phyloP scores from a whole-genome alignment of 2,329 filamentous ascomycete species.

The Onygena corvina region DNA sequence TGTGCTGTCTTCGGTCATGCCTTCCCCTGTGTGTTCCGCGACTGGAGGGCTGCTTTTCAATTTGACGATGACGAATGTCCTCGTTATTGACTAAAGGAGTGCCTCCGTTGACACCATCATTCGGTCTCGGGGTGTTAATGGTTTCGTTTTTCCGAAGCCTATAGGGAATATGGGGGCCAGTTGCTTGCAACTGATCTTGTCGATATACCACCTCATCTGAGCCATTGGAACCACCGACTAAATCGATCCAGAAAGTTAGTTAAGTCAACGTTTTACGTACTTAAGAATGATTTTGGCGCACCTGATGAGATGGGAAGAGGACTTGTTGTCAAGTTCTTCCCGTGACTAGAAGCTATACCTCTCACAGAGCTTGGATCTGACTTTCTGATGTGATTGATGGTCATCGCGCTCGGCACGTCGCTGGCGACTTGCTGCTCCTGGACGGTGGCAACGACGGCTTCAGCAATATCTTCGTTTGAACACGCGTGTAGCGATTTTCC shows the following conservation, averaged over 20 bases:
- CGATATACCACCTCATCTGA: conserved; percentile 20
- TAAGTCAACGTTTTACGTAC: background rate
- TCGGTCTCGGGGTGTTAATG: background rate
- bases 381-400: background rate
- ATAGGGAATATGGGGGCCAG: conserved; percentile 9
- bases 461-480: too few relatives aligned
- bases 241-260: background rate
- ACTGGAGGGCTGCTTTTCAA: background rate
- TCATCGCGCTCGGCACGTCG: background rate
- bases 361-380: too few relatives aligned
- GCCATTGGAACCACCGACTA: conserved; percentile 12
- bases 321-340: too few relatives aligned
- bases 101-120: too few relatives aligned
- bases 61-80: background rate
- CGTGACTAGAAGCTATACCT: too few relatives aligned
- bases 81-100: background rate
- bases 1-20: background rate
- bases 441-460: too few relatives aligned
- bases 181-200: conserved; percentile 10
- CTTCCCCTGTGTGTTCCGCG: background rate
- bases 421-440: background rate
- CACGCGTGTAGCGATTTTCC: background rate
- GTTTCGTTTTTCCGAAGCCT: conserved; percentile 6
- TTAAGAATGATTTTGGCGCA: background rate
- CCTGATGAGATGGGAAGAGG: background rate